Evolutionary conservation across 208 protist genomes (phyloP).

Genomic region (Leishmania tropica): DNA sequence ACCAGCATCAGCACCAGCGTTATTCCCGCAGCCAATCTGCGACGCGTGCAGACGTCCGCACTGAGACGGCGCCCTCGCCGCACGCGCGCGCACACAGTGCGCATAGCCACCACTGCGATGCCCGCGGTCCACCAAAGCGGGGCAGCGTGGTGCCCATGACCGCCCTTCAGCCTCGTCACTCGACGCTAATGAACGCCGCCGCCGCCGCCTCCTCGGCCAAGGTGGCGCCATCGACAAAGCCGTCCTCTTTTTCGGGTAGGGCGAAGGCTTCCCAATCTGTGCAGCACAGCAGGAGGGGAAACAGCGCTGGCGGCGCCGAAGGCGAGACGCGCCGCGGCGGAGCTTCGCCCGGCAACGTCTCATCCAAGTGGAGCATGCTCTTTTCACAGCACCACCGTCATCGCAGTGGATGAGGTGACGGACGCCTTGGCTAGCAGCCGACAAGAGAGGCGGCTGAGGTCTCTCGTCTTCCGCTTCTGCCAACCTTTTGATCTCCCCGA

Average conservation of each 20-base stretch:
- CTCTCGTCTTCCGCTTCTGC: background rate
- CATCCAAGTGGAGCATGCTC: constrained; percentile 25
- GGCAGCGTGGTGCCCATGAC: background rate
- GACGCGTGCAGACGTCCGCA: background rate
- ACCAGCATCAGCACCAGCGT: background rate
- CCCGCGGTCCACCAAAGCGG: background rate
- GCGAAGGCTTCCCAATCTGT: background rate
- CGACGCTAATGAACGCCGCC: background rate
- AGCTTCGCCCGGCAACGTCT: background rate
- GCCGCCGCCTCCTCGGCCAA: background rate
- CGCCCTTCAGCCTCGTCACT: background rate
- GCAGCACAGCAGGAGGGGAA: background rate
- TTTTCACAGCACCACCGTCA: background rate
- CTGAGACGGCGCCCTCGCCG: background rate
- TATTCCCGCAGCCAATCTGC: constrained; percentile 3
- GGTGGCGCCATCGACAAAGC: background rate
- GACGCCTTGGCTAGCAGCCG: background rate
- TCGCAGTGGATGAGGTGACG: background rate
- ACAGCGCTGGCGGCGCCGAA: background rate
- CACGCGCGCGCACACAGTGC: constrained; percentile 5
- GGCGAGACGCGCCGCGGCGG: background rate
- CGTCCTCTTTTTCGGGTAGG: background rate
- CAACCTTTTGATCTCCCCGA: background rate
- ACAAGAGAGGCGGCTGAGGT: background rate
- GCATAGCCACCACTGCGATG: background rate